Evolutionary conservation across 2,329 filamentous ascomycete species (phyloP).

Genomic region (Fusarium brachygibbosum): DNA sequence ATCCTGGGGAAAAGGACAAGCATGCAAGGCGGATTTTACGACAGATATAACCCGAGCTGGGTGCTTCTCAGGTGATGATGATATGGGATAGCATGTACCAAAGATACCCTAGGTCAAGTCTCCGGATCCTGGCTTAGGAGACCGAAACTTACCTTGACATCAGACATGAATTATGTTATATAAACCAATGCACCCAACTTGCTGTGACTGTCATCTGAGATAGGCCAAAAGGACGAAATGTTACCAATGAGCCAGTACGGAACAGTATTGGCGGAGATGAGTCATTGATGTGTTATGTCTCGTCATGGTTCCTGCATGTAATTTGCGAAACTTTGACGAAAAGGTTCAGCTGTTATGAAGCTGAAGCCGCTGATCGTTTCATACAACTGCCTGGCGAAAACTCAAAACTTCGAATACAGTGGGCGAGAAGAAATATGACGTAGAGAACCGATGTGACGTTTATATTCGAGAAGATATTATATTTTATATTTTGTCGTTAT

Average conservation of each 20-base stretch:
- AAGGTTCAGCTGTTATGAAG: neutral
- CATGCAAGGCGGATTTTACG: constrained; percentile 26
- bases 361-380: constrained; percentile 8
- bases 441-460: neutral
- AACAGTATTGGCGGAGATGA: neutral
- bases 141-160: constrained; percentile 44
- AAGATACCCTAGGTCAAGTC: constrained; percentile 51
- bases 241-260: neutral
- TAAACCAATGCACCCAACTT: neutral
- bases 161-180: constrained; percentile 35
- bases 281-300: neutral
- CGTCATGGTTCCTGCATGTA: neutral
- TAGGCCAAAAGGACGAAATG: neutral
- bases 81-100: constrained; percentile 36
- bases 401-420: neutral
- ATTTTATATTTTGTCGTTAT: neutral
- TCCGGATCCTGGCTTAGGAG: constrained; percentile 46
- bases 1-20: constrained; percentile 8
- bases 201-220: neutral
- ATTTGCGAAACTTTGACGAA: neutral
- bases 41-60: constrained; percentile 18
- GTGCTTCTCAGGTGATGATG: constrained; percentile 12
- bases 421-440: neutral
- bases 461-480: neutral
- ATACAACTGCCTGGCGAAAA: neutral